Percentiles rank a stretch among this genome's conserved stretches.
Conservation (phyloP, 345 rosid genomes). For the Clausena lansium region DNA sequence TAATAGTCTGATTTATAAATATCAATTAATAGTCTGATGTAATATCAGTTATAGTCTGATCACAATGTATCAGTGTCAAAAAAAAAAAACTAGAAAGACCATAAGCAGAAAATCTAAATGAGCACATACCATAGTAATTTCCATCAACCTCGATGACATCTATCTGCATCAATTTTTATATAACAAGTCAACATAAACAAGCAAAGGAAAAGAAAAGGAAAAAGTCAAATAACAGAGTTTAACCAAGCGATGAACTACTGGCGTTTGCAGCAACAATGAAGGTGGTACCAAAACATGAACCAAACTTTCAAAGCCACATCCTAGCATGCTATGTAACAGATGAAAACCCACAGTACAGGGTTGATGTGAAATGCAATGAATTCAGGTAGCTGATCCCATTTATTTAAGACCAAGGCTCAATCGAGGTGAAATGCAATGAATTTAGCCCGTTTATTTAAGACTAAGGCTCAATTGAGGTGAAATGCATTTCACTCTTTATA, state of each 20-base stretch:
- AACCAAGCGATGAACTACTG: not conserved
- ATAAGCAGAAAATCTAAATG: not conserved
- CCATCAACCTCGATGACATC: constrained; percentile 98
- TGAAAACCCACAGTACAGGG: too few species aligned
- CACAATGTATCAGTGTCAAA: too few species aligned
- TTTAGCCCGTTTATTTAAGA: not conserved
- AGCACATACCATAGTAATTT: constrained; percentile 61
- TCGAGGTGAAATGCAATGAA: not conserved
- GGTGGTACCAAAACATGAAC: not conserved
- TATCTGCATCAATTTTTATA: constrained; percentile 52
- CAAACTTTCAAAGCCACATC: not conserved
- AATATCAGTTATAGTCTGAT: too few species aligned
- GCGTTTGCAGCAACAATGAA: too few species aligned
- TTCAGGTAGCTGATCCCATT: not conserved
- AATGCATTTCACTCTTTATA: not conserved
- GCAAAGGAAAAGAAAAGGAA: not conserved
- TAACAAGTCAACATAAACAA: not conserved
- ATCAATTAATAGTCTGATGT: too few species aligned
- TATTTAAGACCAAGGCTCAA: not conserved
- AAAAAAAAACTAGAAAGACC: too few species aligned
- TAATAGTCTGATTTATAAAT: too few species aligned
- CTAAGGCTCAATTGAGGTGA: not conserved
- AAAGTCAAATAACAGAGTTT: not conserved
- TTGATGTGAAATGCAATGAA: not conserved
- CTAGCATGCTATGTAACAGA: not conserved